Conservation (phyloP, 2,329 filamentous ascomycete species). For the Coniochaeta sp. region DNA sequence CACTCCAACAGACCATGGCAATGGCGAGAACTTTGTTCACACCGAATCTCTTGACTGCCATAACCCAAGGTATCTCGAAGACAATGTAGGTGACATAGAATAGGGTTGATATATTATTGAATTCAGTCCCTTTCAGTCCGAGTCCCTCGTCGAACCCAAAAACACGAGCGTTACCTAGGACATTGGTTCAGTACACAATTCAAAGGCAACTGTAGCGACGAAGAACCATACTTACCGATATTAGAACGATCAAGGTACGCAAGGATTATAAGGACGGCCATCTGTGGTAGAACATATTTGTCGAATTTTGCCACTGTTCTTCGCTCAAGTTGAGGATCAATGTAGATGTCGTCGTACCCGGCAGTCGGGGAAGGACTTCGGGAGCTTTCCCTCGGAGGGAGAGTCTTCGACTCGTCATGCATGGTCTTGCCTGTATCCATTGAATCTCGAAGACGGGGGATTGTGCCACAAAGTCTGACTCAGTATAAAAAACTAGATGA, state of each 20-base stretch:
- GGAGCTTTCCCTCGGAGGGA: too few relatives aligned
- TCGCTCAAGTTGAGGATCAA: too few relatives aligned
- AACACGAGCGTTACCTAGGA: background rate
- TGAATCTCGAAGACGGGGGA: too few relatives aligned
- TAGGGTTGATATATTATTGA: background rate
- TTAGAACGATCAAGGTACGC: background rate
- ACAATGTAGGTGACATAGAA: constrained; percentile 1
- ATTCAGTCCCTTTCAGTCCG: background rate
- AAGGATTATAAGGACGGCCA: background rate
- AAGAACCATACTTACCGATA: background rate
- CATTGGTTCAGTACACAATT: background rate
- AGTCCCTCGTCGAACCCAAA: constrained; percentile 1
- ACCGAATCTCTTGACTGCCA: background rate
- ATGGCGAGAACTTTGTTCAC: background rate
- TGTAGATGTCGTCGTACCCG: too few relatives aligned
- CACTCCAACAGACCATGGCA: background rate
- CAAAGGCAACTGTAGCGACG: background rate
- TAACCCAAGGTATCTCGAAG: background rate
- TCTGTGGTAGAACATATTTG: background rate
- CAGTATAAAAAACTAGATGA: too few relatives aligned
- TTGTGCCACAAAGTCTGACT: too few relatives aligned
- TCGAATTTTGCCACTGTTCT: background rate
- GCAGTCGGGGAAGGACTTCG: too few relatives aligned
- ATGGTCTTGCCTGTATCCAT: too few relatives aligned
- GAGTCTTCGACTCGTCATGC: too few relatives aligned